These are phyloP conservation scores for Annulohypoxylon maeteangense DNA, from an alignment of 495 filamentous ascomycete genomes.

Conservation along the genomic window DNA sequence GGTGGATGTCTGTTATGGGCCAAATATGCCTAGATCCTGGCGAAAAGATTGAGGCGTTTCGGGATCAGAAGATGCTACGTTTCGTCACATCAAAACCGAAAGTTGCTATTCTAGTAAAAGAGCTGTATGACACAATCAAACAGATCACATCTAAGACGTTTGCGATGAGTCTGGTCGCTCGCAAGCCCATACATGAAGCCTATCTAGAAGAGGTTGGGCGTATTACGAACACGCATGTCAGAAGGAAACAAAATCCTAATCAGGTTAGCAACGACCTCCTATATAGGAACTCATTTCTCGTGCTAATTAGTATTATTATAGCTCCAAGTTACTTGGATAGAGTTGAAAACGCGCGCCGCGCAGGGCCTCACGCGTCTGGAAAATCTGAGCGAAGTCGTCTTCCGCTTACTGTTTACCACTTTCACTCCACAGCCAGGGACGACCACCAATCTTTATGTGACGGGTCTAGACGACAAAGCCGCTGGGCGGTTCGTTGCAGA, in stretches of 20 bases:
- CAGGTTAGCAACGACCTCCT: conserved; percentile 32
- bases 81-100: conserved; percentile 50
- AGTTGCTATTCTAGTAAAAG: conserved; percentile 47
- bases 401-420: conserved; percentile 57
- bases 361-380: conserved; percentile 32
- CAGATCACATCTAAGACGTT: conserved; percentile 3
- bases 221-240: conserved; percentile 57
- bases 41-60: conserved; percentile 50
- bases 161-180: conserved; percentile 30
- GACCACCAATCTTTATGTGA: conserved; percentile 27
- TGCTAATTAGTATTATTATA: conserved; percentile 33
- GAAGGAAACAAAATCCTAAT: conserved; percentile 28
- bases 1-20: conserved; percentile 47
- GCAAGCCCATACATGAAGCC: conserved; percentile 31
- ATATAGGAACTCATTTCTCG: not conserved
- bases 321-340: conserved; percentile 55
- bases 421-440: conserved; percentile 41
- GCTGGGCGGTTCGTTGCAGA: conserved; percentile 46
- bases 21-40: conserved; percentile 44
- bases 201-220: conserved; percentile 54
- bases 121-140: conserved; percentile 41
- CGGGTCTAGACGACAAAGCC: not conserved
- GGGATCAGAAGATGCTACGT: conserved; percentile 40
- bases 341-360: conserved; percentile 33
- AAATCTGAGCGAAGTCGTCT: conserved; percentile 51